These are phyloP conservation scores for Zygosaccharomyces gambellarensis DNA, from an alignment of 805 yeast genomes.

Conservation along the genomic window DNA sequence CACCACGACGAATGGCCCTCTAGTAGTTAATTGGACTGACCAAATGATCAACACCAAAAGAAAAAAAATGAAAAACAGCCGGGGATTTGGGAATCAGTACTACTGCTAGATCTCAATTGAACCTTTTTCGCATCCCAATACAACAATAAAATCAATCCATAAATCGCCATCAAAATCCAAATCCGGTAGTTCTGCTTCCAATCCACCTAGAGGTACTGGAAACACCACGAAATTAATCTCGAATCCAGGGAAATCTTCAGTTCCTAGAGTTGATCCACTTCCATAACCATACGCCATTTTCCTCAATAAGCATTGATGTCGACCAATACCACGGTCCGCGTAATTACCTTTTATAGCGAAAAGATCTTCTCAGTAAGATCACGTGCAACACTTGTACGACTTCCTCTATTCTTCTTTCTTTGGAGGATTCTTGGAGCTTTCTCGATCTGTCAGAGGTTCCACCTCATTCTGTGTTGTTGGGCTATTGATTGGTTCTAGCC, in stretches of 20 bases:
- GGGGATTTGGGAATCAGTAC: not conserved
- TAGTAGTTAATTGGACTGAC: not conserved
- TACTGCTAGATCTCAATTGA: not conserved
- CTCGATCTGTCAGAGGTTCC: not conserved
- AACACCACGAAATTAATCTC: slow-evolving; percentile 1
- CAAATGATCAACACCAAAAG: slow-evolving; percentile 4
- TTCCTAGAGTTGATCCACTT: not conserved
- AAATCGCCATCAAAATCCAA: slow-evolving; percentile 3
- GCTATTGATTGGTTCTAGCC: not conserved
- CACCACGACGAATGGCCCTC: not conserved
- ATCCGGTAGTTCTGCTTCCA: not conserved
- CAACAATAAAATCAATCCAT: not conserved
- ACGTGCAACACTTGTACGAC: not conserved
- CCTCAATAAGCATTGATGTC: not conserved
- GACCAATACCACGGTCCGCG: slow-evolving; percentile 4
- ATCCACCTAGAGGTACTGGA: not conserved
- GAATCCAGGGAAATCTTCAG: not conserved
- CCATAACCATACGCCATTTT: slow-evolving; percentile 2
- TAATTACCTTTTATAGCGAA: slow-evolving; percentile 1
- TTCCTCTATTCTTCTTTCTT: too few species aligned
- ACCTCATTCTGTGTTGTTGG: not conserved
- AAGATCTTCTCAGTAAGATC: not conserved
- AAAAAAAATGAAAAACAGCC: slow-evolving; percentile 1
- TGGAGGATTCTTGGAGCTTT: too few species aligned
- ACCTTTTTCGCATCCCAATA: slow-evolving; percentile 3